phyloP scores from a whole-genome alignment of 2,329 filamentous ascomycete genomes.

The Metarhizium guizhouense region DNA sequence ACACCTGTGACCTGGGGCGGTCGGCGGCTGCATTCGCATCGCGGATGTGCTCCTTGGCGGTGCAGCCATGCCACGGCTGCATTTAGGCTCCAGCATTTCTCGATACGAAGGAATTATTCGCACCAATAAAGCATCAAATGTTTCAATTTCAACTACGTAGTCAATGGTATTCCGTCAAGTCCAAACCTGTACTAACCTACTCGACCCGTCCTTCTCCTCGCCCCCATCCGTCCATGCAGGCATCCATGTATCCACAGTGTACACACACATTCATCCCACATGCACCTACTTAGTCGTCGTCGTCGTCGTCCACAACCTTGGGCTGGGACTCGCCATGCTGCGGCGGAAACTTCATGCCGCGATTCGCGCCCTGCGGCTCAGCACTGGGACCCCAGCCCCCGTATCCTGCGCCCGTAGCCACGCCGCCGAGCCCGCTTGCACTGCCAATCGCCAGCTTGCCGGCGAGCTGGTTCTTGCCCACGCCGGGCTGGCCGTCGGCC shows the following conservation, averaged over 20 bases:
- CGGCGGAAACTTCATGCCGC: constrained; percentile 29
- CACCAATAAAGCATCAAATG: neutral
- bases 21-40: no score
- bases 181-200: neutral
- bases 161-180: neutral
- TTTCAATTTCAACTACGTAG: neutral
- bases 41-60: neutral
- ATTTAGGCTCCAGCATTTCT: no score
- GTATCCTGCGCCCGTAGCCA: constrained; percentile 18
- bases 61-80: neutral
- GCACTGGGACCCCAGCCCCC: constrained; percentile 26
- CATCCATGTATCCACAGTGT: neutral
- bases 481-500: constrained; percentile 28
- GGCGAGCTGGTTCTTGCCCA: constrained; percentile 30
- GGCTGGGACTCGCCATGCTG: neutral
- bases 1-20: no score
- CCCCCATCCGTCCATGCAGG: neutral
- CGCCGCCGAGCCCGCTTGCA: constrained; percentile 20
- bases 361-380: constrained; percentile 15
- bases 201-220: neutral
- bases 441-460: constrained; percentile 22
- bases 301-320: neutral
- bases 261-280: no score
- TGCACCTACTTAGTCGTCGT: no score
- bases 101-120: no score